Evolutionary conservation across 257 asterid species (phyloP), one percentile per base, ranked within the genome.

Genomic region (Scutellaria minor): DNA sequence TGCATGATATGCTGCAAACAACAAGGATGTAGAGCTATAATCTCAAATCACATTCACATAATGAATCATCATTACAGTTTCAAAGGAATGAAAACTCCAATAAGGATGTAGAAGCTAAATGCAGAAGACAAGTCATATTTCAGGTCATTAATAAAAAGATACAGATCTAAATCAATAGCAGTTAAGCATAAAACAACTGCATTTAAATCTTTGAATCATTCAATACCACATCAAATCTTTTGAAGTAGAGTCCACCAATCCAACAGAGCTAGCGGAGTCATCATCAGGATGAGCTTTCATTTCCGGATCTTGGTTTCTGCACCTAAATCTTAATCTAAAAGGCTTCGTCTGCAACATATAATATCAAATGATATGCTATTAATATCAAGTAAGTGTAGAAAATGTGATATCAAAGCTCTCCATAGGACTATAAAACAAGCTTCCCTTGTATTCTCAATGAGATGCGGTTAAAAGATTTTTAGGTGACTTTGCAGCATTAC

Each of bases 221-320:
- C 57, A 37, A 31, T 86, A 92, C 98, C 98, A 93, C 82, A 90
- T 89, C 10, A 78, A 70, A 45, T 87, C 86, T 3, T 61, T 64
- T 10, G 86, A 55, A 59, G 83, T 7, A 37, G 93, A 78, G 69
- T 83, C 83, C 77, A 70, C 59, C 15, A 64, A 46, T 69, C 68
- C 67, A 42, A 65, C 81, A 71, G 89, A 60, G 65, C 75, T 76
- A 14, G 71, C 83, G 69, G 78, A 39, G 61, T 72, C 85, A 75
- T 72, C 85, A 75, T 70, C 73, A 55, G 64, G 73, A 63, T 61
- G 81, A 57, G 79, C 76, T 31, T 79, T 76, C 72, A 64, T 66
- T 55, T 61, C 85, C 79, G 54, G 47, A 72, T 77, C 73, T 55
- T 60, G 77, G 41, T 79, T 72, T 85, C 78, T 85, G 87, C 96